Evolutionary conservation across 1,139 yeast genomes (phyloP).

Genomic region (Yamadazyma diospyri): DNA sequence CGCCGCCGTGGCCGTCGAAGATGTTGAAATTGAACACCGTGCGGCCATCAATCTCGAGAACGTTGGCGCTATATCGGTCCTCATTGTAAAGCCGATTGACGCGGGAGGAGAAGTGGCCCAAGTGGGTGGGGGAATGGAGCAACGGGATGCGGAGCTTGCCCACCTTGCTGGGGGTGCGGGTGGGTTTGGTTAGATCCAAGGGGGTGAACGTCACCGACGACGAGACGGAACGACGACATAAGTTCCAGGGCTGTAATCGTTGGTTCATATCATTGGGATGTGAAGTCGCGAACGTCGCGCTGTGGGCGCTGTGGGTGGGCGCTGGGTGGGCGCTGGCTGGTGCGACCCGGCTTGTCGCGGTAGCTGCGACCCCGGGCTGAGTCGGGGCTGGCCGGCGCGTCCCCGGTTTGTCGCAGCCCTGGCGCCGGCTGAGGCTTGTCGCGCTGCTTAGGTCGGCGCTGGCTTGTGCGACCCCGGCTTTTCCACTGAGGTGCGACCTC

Average conservation of each 20-base stretch:
- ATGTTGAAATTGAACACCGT: slow-evolving; percentile 61
- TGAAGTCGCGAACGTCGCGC: not conserved
- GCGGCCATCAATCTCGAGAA: slow-evolving; percentile 35
- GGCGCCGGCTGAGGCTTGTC: no score
- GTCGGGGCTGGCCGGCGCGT: no score
- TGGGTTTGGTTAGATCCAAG: slow-evolving; percentile 5
- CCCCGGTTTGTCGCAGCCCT: no score
- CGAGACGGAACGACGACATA: slow-evolving; percentile 4
- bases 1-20: slow-evolving; percentile 95
- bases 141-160: slow-evolving; percentile 48
- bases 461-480: no score
- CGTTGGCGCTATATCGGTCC: slow-evolving; percentile 68
- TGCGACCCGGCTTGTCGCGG: no score
- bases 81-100: slow-evolving; percentile 79
- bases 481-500: no score
- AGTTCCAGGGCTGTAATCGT: not conserved
- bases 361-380: no score
- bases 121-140: slow-evolving; percentile 65
- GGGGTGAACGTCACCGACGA: slow-evolving; percentile 15
- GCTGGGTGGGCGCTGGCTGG: no score
- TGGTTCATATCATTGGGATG: slow-evolving; percentile 2
- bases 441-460: no score
- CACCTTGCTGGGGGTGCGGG: slow-evolving; percentile 10
- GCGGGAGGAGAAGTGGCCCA: slow-evolving; percentile 78
- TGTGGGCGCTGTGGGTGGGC: no score